Conservation (phyloP, 176 grass and related monocot species). For the Pontederia paniculata region DNA sequence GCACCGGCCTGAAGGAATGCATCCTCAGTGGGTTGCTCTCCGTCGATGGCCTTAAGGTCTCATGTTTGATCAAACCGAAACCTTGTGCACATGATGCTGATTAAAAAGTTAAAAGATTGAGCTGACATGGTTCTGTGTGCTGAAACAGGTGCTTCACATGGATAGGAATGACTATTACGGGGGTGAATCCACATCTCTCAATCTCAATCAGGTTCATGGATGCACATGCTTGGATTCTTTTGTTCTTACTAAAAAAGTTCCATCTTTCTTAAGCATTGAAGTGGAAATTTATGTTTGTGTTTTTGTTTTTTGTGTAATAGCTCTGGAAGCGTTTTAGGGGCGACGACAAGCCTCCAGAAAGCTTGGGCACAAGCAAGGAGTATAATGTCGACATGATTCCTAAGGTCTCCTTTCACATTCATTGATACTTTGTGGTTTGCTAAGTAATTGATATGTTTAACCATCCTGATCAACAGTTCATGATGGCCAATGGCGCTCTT, state of each 20-base stretch:
- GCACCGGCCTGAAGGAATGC: conserved; percentile 30
- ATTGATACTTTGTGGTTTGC: background rate
- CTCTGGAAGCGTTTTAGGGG: conserved; percentile 82
- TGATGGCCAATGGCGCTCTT: conserved; percentile 93
- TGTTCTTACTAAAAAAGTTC: background rate
- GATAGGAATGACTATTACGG: conserved; percentile 71
- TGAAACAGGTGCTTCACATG: conserved; percentile 55
- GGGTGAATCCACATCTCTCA: conserved; percentile 60
- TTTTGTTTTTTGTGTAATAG: conserved; percentile 8
- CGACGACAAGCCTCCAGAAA: conserved; percentile 45
- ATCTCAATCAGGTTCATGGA: conserved; percentile 33
- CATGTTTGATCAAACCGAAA: background rate
- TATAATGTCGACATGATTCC: conserved; percentile 98
- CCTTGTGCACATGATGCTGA: background rate
- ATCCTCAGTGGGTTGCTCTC: conserved; percentile 35
- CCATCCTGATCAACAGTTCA: conserved; percentile 39
- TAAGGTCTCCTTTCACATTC: conserved; percentile 31
- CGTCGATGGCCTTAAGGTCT: conserved; percentile 36
- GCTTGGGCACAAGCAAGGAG: conserved; percentile 62
- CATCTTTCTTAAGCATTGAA: background rate
- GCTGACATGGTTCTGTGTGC: background rate
- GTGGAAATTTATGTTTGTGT: background rate
- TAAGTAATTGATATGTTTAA: background rate
- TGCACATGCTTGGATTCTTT: background rate
- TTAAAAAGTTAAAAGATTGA: background rate